Conservation (phyloP, 2,329 filamentous ascomycete genomes). For the Fusarium devonianum region DNA sequence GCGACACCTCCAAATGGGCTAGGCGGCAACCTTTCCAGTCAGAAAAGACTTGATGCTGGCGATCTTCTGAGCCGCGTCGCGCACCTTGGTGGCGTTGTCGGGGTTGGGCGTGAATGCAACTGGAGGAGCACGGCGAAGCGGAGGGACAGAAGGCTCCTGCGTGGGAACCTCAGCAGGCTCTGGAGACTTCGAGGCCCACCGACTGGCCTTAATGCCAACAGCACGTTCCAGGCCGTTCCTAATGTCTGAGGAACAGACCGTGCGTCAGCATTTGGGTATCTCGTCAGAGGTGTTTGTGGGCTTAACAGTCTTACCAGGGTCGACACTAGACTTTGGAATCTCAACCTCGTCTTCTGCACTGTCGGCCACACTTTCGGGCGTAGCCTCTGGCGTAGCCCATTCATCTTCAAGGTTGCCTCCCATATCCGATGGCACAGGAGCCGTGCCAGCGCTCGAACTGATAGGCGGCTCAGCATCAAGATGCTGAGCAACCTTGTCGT, state of each 20-base stretch:
- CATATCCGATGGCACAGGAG: too few species aligned
- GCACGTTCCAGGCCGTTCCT: background rate
- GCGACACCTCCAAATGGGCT: background rate
- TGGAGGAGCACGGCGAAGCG: slow-evolving; percentile 1
- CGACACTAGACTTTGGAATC: background rate
- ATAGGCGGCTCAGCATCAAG: background rate
- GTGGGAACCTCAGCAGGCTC: background rate
- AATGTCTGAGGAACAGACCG: background rate
- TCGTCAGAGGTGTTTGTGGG: too few species aligned
- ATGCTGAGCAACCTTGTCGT: background rate
- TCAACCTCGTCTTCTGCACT: background rate
- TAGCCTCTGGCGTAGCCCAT: background rate
- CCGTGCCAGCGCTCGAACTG: too few species aligned
- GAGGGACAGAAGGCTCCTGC: background rate
- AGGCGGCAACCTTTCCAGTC: background rate
- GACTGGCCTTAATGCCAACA: slow-evolving; percentile 18
- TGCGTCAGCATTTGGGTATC: too few species aligned
- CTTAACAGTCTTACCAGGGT: background rate
- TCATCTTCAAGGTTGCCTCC: too few species aligned
- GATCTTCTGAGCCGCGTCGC: background rate
- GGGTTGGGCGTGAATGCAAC: slow-evolving; percentile 11
- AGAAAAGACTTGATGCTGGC: slow-evolving; percentile 21
- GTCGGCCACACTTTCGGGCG: too few species aligned
- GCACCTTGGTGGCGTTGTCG: slow-evolving; percentile 6
- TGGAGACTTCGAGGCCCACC: slow-evolving; percentile 16